Percentiles rank a stretch among this genome's conserved stretches.
Evolutionary conservation across 768 basidiomycete species (phyloP).

Genomic region (Lenzites betulinus): DNA sequence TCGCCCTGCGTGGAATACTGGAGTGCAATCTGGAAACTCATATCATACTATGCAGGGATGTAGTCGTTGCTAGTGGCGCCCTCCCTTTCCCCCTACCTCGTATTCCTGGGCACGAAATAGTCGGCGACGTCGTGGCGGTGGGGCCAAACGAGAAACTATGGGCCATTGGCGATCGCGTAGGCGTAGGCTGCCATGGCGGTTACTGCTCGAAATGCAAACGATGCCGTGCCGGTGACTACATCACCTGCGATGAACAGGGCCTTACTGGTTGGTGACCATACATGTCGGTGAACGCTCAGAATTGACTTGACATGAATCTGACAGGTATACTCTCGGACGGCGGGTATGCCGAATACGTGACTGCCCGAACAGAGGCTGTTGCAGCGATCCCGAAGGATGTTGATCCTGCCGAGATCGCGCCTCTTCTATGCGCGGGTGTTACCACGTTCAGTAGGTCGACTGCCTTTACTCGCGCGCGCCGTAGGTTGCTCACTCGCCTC

Average conservation of each 20-base stretch:
- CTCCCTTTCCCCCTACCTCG: constrained; percentile 13
- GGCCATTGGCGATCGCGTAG: constrained; percentile 32
- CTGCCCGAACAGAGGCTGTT: constrained; percentile 25
- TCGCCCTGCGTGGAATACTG: too few species aligned
- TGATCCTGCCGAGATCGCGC: constrained; percentile 31
- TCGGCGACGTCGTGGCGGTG: constrained; percentile 28
- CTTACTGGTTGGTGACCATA: constrained; percentile 17
- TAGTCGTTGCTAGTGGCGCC: background rate
- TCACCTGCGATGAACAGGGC: constrained; percentile 27
- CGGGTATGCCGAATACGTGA: constrained; percentile 31
- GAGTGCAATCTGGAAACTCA: background rate
- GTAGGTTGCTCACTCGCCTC: background rate
- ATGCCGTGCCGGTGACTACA: constrained; percentile 28
- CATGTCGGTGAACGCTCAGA: background rate
- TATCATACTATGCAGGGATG: background rate
- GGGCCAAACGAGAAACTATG: constrained; percentile 21
- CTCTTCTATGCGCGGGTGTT: constrained; percentile 39
- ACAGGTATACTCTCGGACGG: constrained; percentile 29
- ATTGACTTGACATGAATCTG: background rate
- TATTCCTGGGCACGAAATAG: constrained; percentile 32
- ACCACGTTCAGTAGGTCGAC: constrained; percentile 35
- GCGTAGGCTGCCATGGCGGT: constrained; percentile 31
- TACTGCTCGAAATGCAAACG: constrained; percentile 27
- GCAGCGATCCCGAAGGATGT: constrained; percentile 26
- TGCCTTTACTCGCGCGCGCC: too few species aligned